phyloP scores from a whole-genome alignment of 225 moss, liverwort and hornwort genomes.

The Thuidium tamariscinum region DNA sequence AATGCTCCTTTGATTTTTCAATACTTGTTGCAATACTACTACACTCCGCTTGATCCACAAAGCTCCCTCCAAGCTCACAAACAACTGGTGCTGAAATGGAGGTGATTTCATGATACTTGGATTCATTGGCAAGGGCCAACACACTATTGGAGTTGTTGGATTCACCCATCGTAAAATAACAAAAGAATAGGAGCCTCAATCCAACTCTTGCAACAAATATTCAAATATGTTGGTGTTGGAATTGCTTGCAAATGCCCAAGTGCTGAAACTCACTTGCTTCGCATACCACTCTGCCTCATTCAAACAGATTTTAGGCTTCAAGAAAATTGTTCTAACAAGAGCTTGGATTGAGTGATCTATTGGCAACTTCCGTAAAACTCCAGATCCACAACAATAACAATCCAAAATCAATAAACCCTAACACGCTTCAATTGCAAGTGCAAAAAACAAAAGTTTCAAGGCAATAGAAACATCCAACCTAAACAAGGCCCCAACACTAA shows the following conservation, averaged over 20 bases:
- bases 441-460: fast-evolving
- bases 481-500: not conserved
- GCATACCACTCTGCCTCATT: not conserved
- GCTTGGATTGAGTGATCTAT: not conserved
- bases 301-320: not conserved
- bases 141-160: too few species aligned
- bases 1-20: not conserved
- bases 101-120: not conserved
- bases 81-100: not conserved
- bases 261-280: not conserved
- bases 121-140: too few species aligned
- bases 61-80: too few species aligned
- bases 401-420: not conserved
- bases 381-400: fast-evolving
- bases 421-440: not conserved
- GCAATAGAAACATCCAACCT: not conserved
- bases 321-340: not conserved
- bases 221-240: fast-evolving
- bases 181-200: not conserved
- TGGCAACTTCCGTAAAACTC: not conserved
- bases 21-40: not conserved
- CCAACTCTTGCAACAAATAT: too few species aligned
- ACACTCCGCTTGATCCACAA: fast-evolving
- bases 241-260: not conserved
- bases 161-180: not conserved